Evolutionary conservation across 768 basidiomycete species (phyloP).

Genomic region (Pisolithus orientalis): DNA sequence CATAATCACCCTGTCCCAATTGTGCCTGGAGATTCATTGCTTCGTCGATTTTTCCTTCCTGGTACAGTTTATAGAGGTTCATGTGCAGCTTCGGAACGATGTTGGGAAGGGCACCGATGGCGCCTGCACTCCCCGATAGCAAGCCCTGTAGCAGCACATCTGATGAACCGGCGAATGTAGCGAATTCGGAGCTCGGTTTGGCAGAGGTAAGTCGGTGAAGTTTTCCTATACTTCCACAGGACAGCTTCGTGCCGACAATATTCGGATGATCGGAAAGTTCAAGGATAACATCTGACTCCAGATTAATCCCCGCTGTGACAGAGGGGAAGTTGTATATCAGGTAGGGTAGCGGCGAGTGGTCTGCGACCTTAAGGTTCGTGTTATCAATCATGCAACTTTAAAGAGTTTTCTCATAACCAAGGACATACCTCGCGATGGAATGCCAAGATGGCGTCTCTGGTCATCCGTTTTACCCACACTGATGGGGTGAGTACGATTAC

Average conservation of each 20-base stretch:
- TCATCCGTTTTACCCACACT: slow-evolving; percentile 65
- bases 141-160: slow-evolving; percentile 65
- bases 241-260: slow-evolving; percentile 81
- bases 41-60: slow-evolving; percentile 48
- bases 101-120: slow-evolving; percentile 61
- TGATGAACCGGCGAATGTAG: slow-evolving; percentile 70
- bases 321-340: slow-evolving; percentile 86
- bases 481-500: slow-evolving; percentile 72
- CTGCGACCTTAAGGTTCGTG: slow-evolving; percentile 46
- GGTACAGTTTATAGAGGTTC: slow-evolving; percentile 41
- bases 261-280: slow-evolving; percentile 72
- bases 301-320: slow-evolving; percentile 76
- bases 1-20: slow-evolving; percentile 64
- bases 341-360: slow-evolving; percentile 59
- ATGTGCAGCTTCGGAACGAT: slow-evolving; percentile 54
- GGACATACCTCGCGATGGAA: slow-evolving; percentile 56
- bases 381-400: neutral
- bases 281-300: slow-evolving; percentile 73
- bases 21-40: slow-evolving; percentile 57
- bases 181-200: slow-evolving; percentile 48
- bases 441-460: slow-evolving; percentile 49
- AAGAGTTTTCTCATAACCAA: neutral
- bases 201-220: slow-evolving; percentile 66
- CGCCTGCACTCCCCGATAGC: slow-evolving; percentile 54
- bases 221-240: slow-evolving; percentile 82